Evolutionary conservation across 75 land plant species (phyloP), one percentile per base, ranked within the genome.

Genomic region (Picea glauca): DNA sequence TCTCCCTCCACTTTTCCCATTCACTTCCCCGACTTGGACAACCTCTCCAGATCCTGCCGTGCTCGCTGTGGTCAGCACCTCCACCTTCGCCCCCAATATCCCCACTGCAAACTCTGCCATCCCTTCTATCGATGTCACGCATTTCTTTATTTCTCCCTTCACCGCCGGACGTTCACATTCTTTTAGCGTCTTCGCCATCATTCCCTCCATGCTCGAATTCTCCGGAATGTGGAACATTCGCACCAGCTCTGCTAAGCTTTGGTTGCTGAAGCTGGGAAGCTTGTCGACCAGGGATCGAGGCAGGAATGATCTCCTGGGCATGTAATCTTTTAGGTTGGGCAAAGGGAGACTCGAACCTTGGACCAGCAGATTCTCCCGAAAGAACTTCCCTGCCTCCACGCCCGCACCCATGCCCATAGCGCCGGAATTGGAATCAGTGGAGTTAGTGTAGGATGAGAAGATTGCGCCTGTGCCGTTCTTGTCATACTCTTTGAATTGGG

Each of bases 91-190:
- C 1, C 83, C 83, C 30, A 81, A 18, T 62, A 78, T 60, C 5
- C 74, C 65, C 15, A 79, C 73, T 31, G 79, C 83, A 70, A 81
- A 81, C 80, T 78, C 77, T 40, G 81, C 80, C 83, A 81, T 81
- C 31, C 80, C 83, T 15, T 76, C 54, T 4, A 78, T 58, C 3
- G 83, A 74, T 2, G 74, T 46, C 31, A 79, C 72, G 46, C 83
- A 81, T 59, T 32, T 79, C 60, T 63, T 79, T 13, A 58, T 67
- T 26, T 81, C 83, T 13, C 90, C 96, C 0, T 59, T 58, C 84
- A 89, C 86, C 20, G 96, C 90, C 9, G 83, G 68, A n/a, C 91
- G 74, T 77, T 93, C 88, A 84, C 93, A 91, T 60, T 91, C 93
- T 26, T 11, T 8, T 73, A 91, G 5, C 62, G 90, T 78, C 21